Base-by-base conservation (phyloP, 345 rosid genomes). In the Salix arbutifolia region DNA sequence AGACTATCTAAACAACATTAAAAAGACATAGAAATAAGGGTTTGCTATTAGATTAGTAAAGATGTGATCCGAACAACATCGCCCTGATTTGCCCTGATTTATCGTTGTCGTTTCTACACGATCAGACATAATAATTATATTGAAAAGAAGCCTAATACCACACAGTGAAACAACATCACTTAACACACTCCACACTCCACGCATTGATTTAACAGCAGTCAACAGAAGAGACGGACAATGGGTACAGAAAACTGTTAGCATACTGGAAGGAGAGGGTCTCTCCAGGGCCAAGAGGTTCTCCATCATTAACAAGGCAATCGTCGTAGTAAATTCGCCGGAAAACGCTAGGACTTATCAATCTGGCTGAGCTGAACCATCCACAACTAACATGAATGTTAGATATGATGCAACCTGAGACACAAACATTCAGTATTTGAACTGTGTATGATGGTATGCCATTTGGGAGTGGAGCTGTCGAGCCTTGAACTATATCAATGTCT, bases 331-430 rank as follows among this genome's bases (percentile, higher is more conserved):
- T 52, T 74, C 94, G 81, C 71, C 86, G 80, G 79, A 91, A 92
- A 19, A 89, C 85, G 16, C 76, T 67, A 18, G 97, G 96, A 72
- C 88, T 91, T 46, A 92, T 77, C 69, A 91, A 38, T 66, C 85
- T 72, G 14, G 82, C 90, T 0, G 97, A 90, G 80, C 94, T 88
- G 74, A 92, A 91, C 96, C 91, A 89, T 65, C 92, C 92, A 26
- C 91, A 91, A 33, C 74, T 86, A 25, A 94, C 85, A 69, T 94
- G 98, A 70, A 94, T 90, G 84, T 91, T 76, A 65, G 84, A 74
- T 50, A 94, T 88, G 58, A 81, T 80, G 73, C 93, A 89, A 18
- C 84, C 92, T 0, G 94, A 90, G 67, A 52, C 85, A 69, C 92
- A 84, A 0, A 67, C 44, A 73, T 90, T 90, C 25, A 86, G 72